Conservation (phyloP, 1,139 yeast species). For the Groenewaldozyma auringiensis region DNA sequence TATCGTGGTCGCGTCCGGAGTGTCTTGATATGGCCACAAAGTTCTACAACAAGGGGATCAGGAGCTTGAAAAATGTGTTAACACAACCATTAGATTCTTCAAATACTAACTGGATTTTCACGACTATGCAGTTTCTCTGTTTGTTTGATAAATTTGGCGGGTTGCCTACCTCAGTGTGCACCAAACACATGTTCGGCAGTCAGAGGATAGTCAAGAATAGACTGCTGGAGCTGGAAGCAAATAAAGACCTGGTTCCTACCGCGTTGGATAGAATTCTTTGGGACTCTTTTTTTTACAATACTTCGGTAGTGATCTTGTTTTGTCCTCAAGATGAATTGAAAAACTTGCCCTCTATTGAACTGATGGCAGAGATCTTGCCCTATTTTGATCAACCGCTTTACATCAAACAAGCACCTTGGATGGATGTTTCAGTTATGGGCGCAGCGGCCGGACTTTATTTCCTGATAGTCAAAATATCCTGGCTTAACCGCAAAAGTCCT, state of each 20-base stretch:
- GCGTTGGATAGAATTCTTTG: slow-evolving; percentile 2
- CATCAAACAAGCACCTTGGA: slow-evolving; percentile 1
- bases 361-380: not conserved
- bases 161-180: not conserved
- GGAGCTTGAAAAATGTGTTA: not conserved
- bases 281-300: slow-evolving; percentile 1
- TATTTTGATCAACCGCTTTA: not conserved
- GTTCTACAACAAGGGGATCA: not conserved
- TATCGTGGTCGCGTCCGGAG: not conserved
- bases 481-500: not conserved
- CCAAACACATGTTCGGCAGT: slow-evolving; percentile 2
- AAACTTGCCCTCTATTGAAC: slow-evolving; percentile 1
- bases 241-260: not conserved
- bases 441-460: slow-evolving; percentile 1
- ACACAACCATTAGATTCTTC: not conserved
- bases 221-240: not conserved
- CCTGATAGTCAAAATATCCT: not conserved
- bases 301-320: not conserved
- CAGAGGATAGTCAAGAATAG: not conserved
- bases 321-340: slow-evolving; percentile 3
- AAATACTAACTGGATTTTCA: slow-evolving; percentile 2
- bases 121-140: slow-evolving; percentile 1
- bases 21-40: not conserved
- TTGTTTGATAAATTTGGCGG: slow-evolving; percentile 2
- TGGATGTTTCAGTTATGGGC: not conserved